Evolutionary conservation across 192 early-diverging fungal genomes (phyloP).

Genomic region (Coemansia sp.): DNA sequence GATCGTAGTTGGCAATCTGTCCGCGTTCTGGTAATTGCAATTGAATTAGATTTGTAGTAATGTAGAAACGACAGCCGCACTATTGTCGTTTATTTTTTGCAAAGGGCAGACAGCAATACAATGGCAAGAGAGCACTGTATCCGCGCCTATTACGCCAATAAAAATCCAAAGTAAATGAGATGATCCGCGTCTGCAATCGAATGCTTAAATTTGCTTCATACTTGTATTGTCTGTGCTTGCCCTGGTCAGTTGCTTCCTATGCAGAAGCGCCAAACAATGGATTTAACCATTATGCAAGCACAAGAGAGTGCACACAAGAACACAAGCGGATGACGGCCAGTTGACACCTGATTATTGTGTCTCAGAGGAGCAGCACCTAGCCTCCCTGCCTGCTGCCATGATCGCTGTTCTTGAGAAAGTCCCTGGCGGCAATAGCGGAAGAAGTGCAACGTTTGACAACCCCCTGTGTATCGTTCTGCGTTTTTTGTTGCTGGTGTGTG

Average conservation of each 20-base stretch:
- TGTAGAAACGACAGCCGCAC: background rate
- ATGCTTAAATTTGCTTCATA: slow-evolving; percentile 1
- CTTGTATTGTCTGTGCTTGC: background rate
- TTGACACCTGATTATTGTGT: background rate
- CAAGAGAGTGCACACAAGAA: too few species aligned
- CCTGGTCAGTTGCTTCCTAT: slow-evolving; percentile 3
- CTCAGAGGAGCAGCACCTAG: background rate
- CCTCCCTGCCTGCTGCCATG: background rate
- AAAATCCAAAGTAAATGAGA: background rate
- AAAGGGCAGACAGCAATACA: background rate
- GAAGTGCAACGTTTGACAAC: slow-evolving; percentile 2
- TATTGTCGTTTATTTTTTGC: background rate
- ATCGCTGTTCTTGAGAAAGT: background rate
- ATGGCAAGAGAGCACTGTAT: background rate
- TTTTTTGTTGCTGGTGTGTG: background rate
- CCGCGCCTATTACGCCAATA: background rate
- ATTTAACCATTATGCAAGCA: background rate
- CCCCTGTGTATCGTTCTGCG: background rate
- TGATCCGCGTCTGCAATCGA: background rate
- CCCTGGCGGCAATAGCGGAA: background rate
- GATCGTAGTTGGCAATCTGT: background rate
- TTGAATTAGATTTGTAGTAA: background rate
- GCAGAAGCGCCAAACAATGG: slow-evolving; percentile 1
- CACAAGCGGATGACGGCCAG: background rate
- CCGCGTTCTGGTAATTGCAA: background rate